Percentiles rank a stretch among this genome's conserved stretches.
Evolutionary conservation across 768 basidiomycete species (phyloP).

Genomic region (Coprinellus aureogranulatus): DNA sequence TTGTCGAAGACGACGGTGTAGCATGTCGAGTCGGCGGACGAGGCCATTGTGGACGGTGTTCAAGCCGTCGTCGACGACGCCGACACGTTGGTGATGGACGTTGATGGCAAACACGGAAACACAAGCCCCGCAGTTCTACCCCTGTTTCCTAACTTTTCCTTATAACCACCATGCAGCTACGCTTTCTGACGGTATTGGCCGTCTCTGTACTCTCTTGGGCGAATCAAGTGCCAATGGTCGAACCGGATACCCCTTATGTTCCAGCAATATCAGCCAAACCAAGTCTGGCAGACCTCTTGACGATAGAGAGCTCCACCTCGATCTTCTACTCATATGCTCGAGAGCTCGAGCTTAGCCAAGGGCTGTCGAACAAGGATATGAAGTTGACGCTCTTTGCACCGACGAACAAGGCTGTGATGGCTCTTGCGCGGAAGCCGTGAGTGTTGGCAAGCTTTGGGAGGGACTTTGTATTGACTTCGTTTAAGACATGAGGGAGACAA

Average conservation of each 20-base stretch:
- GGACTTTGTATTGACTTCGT: background rate
- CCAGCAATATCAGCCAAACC: conserved; percentile 48
- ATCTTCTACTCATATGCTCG: conserved; percentile 85
- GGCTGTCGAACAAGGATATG: conserved; percentile 38
- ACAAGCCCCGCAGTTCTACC: too few relatives aligned
- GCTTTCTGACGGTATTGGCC: conserved; percentile 27
- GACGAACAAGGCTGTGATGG: conserved; percentile 86
- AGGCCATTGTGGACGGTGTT: conserved; percentile 25
- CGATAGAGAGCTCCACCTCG: conserved; percentile 69
- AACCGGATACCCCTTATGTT: conserved; percentile 14
- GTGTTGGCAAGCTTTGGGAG: conserved; percentile 23
- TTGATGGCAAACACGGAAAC: background rate
- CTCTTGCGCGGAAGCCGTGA: conserved; percentile 77
- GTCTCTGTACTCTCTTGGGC: conserved; percentile 28
- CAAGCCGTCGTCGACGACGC: conserved; percentile 1
- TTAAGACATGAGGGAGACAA: conserved; percentile 60
- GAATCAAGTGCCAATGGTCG: conserved; percentile 33
- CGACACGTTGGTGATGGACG: background rate
- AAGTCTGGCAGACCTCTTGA: conserved; percentile 71
- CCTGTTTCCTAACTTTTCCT: too few relatives aligned
- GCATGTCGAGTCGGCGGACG: conserved; percentile 60
- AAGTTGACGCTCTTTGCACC: conserved; percentile 71
- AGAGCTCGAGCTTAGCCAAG: conserved; percentile 58
- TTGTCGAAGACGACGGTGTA: conserved; percentile 81
- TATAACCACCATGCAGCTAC: conserved; percentile 34